Percentiles rank a stretch among this genome's conserved stretches.
Conservation (phyloP, 306 rosid species). For the Corylus americana region DNA sequence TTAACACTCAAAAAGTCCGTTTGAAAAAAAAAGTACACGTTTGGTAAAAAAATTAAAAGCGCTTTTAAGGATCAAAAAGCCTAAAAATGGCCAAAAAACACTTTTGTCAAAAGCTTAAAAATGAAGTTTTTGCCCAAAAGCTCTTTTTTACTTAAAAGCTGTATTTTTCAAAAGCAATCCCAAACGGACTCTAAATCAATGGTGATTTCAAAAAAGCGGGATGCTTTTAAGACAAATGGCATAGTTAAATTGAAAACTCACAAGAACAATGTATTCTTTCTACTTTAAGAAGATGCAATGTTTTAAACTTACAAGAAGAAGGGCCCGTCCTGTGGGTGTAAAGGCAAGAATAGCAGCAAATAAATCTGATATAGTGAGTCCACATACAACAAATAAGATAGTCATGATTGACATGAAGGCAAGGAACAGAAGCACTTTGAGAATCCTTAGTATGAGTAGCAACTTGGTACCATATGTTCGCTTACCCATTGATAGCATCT, state of each 20-base stretch:
- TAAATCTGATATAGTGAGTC: conserved; percentile 80
- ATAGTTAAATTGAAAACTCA: background rate
- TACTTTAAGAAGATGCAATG: background rate
- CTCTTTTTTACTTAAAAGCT: too few relatives aligned
- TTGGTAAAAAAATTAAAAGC: too few relatives aligned
- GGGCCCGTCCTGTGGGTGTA: conserved; percentile 93
- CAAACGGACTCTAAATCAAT: background rate
- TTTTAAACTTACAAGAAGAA: conserved; percentile 67
- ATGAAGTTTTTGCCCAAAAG: too few relatives aligned
- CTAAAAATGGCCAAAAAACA: too few relatives aligned
- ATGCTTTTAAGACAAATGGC: background rate
- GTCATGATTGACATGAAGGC: conserved; percentile 93
- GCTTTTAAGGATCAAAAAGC: too few relatives aligned
- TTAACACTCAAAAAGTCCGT: too few relatives aligned
- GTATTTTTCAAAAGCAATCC: too few relatives aligned
- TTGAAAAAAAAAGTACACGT: too few relatives aligned
- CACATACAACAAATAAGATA: conserved; percentile 75
- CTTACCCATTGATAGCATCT: conserved; percentile 95
- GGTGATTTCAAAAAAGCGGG: background rate
- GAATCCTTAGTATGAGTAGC: conserved; percentile 90
- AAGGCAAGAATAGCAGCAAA: conserved; percentile 88
- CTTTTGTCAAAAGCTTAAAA: too few relatives aligned
- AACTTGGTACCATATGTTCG: conserved; percentile 86
- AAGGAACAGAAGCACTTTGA: conserved; percentile 87
- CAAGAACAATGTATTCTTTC: background rate